Evolutionary conservation across 2,329 filamentous ascomycete species (phyloP).

Genomic region (Fusarium nygamai): DNA sequence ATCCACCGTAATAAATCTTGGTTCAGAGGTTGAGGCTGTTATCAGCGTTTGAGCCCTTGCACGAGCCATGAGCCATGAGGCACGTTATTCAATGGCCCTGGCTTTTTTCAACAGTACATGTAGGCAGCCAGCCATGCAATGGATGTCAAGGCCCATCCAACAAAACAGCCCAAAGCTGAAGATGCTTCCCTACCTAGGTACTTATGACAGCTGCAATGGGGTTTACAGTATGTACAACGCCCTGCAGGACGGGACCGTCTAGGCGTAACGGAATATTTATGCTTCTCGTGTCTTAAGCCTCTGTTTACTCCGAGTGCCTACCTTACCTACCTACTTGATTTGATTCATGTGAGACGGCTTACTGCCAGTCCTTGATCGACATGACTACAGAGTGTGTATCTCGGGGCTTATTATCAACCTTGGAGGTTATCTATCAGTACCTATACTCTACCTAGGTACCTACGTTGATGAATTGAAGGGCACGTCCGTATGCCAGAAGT

Average conservation of each 20-base stretch:
- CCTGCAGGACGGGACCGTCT: background rate
- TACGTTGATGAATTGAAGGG: background rate
- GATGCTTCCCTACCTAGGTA: background rate
- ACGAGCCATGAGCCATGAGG: background rate
- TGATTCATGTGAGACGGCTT: background rate
- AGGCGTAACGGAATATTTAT: background rate
- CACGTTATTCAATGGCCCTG: background rate
- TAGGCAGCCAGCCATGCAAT: background rate
- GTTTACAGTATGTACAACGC: background rate
- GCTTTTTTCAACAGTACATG: background rate
- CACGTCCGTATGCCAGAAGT: background rate
- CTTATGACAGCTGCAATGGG: background rate
- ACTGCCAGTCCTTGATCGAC: background rate
- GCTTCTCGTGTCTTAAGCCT: background rate
- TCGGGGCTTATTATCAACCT: background rate
- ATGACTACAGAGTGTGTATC: background rate
- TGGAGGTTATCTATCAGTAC: background rate
- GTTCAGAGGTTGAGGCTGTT: conserved; percentile 1
- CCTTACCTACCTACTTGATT: background rate
- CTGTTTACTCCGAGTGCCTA: background rate
- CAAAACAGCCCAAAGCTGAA: background rate
- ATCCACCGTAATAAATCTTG: conserved; percentile 5
- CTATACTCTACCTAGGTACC: background rate
- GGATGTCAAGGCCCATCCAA: background rate
- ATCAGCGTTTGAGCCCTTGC: background rate